Evolutionary conservation across 2,329 filamentous ascomycete genomes (phyloP).

Genomic region (Blastomyces emzantsi): DNA sequence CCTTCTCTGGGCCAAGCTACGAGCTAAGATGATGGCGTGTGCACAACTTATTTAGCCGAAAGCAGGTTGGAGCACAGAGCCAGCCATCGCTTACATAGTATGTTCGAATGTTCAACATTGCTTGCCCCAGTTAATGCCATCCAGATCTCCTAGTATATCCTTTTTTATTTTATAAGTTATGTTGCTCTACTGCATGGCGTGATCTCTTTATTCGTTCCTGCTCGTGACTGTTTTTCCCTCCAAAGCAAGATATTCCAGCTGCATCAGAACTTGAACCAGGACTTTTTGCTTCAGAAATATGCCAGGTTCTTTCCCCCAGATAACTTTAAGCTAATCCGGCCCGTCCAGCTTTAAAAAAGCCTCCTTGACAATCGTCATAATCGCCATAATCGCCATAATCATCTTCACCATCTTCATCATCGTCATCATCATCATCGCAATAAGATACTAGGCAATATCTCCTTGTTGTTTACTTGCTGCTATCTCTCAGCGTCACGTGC

Average conservation of each 20-base stretch:
- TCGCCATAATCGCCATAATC: neutral
- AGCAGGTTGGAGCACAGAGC: no score
- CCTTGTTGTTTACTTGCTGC: neutral
- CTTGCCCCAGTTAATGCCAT: neutral
- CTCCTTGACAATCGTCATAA: neutral
- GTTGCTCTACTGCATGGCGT: neutral
- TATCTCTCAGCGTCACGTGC: neutral
- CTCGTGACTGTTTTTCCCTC: neutral
- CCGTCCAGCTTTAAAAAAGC: neutral
- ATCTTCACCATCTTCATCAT: neutral
- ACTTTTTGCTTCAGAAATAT: no score
- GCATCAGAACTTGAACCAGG: neutral
- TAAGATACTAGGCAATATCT: no score
- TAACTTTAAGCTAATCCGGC: neutral
- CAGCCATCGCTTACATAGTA: no score
- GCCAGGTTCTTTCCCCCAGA: no score
- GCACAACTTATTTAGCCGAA: no score
- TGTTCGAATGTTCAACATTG: neutral
- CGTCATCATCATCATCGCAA: neutral
- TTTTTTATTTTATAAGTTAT: neutral
- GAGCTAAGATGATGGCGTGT: no score
- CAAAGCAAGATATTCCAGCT: neutral
- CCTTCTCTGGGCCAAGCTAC: no score
- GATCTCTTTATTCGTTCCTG: neutral
- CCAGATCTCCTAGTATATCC: neutral